Evolutionary conservation across 169 alveolate species (phyloP).

Genomic region (Plasmodium adleri): DNA sequence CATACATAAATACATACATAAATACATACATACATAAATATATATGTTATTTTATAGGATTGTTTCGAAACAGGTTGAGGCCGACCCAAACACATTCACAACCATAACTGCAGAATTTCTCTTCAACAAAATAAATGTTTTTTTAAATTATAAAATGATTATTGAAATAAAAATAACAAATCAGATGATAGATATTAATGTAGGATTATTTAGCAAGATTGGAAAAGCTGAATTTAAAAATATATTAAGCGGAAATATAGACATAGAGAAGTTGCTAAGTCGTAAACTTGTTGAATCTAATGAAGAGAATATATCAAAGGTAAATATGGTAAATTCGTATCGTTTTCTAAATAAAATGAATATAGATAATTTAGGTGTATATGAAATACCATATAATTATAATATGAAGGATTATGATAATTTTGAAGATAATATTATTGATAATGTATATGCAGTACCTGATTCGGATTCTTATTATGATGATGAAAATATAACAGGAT

Average conservation of each 20-base stretch:
- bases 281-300: slow-evolving; percentile 15
- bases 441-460: slow-evolving; percentile 69
- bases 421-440: background rate
- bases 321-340: slow-evolving; percentile 13
- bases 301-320: slow-evolving; percentile 33
- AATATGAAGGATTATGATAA: slow-evolving; percentile 28
- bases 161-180: slow-evolving; percentile 31
- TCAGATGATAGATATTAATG: background rate
- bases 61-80: slow-evolving; percentile 34
- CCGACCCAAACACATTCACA: slow-evolving; percentile 7
- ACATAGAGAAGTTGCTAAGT: slow-evolving; percentile 20
- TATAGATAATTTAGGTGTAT: slow-evolving; percentile 57
- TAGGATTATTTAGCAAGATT: slow-evolving; percentile 56
- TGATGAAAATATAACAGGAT: background rate
- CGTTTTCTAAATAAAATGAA: slow-evolving; percentile 47
- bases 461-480: slow-evolving; percentile 51
- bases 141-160: slow-evolving; percentile 54
- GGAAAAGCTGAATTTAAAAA: slow-evolving; percentile 61
- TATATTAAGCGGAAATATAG: slow-evolving; percentile 42
- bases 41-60: slow-evolving; percentile 24
- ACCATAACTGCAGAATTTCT: slow-evolving; percentile 33
- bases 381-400: slow-evolving; percentile 42
- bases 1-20: background rate
- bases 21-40: background rate
- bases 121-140: slow-evolving; percentile 23